Evolutionary conservation across 1,139 yeast species (phyloP), one percentile per base, ranked within the genome.

Genomic region (Suhomyces kunorum): DNA sequence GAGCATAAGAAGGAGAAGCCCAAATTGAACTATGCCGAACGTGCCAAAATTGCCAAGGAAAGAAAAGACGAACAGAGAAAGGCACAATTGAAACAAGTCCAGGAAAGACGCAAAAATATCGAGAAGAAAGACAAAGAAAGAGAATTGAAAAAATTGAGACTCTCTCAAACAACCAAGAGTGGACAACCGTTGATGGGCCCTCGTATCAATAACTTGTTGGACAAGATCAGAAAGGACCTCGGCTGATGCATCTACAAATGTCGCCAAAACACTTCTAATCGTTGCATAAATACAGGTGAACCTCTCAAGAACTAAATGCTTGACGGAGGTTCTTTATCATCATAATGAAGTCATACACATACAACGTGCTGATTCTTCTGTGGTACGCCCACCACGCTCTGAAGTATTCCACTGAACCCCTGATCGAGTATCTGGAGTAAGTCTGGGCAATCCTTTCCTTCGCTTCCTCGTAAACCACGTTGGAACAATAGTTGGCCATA

Each of bases 161-260:
- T 84, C 8, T 64, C 80, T 1, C 76, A 83, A 47, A 80, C 71
- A 44, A 89, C 96, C 1, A 71, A 71, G 47, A 61, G 71, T 5
- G 97, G 98, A 1, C 98, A 90, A 59, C 97, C 97, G 2, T 63
- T 79, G 36, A 87, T 90, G 95, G 96, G 88, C 0, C 94, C 96
- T 8, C 76, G 95, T 58, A 87, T 90, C 44, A 84, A 81, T 44
- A 78, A 81, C 50, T 67, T 90, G 32, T 69, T 90, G 40, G 95
- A 86, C 42, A 87, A 88, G 61, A 87, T 90, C 47, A 79, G 77
- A 53, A 70, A 68, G 37, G 81, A 80, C 46, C 53, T 48, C 37
- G 30, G 45, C 32, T 46, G 38, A 25, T 16, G 23, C 19, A 8
- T 13, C 16, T 11, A 11, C 5, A 6, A 8, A 23, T 16, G 15